phyloP scores from a whole-genome alignment of 495 filamentous ascomycete genomes.

The Aspergillus asperescens region DNA sequence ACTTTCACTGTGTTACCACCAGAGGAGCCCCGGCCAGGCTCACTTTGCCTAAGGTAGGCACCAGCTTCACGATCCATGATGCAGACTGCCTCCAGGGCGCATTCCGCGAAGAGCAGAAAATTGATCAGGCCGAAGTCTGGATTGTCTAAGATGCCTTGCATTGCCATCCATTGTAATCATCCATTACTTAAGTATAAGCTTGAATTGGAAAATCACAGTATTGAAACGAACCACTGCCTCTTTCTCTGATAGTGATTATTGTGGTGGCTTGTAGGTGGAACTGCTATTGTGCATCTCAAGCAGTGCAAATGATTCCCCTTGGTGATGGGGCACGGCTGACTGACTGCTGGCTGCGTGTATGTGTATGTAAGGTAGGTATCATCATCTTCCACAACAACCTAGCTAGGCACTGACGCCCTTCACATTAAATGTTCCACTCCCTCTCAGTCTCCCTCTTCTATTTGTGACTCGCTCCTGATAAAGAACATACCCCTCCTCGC shows the following conservation, averaged over 20 bases:
- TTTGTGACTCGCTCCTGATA: too few species aligned
- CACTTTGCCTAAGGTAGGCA: slow-evolving; percentile 4
- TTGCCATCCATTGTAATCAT: too few species aligned
- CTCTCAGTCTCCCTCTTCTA: too few species aligned
- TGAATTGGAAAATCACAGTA: not conserved
- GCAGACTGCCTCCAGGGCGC: not conserved
- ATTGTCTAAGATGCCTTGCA: not conserved
- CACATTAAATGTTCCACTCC: too few species aligned
- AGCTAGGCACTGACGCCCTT: too few species aligned
- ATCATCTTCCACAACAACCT: too few species aligned
- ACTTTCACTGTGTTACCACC: not conserved
- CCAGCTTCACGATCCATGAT: not conserved
- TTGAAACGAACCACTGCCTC: not conserved
- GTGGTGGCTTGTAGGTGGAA: too few species aligned
- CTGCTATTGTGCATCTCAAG: too few species aligned
- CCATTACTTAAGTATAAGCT: not conserved
- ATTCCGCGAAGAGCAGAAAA: not conserved
- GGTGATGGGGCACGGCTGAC: not conserved
- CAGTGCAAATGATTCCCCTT: too few species aligned
- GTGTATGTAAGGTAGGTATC: too few species aligned
- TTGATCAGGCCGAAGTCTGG: not conserved
- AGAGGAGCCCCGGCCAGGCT: not conserved
- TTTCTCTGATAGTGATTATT: too few species aligned
- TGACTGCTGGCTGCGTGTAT: not conserved
- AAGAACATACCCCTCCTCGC: not conserved